Base-by-base conservation (phyloP, 805 yeast species). In the Zygosaccharomyces pseudorouxii region DNA sequence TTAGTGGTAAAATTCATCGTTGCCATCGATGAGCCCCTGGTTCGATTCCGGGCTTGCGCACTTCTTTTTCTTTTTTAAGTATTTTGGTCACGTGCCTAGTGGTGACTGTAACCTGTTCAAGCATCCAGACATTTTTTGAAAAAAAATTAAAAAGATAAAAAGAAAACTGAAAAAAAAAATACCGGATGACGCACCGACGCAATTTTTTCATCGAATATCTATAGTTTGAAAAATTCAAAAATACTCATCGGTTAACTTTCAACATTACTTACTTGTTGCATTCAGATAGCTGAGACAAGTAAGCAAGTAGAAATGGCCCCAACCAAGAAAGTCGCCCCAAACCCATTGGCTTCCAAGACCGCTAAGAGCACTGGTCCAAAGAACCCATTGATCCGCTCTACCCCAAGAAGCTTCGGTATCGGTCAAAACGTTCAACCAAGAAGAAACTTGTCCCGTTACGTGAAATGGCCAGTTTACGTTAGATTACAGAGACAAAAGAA, bases 401-500 rank as follows among this genome's bases (percentile, higher is more conserved):
- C 89, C 61, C 95, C 97, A 74, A 85, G 84, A 79, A 84, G 82
- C 79, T 92, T 84, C 70, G 98, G 98, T 77, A 85, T 93, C 68
- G 99, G 99, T 69, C 98, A 93, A 80, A 78, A 84, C 60, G 68
- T 92, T 66, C 98, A 92, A 78, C 96, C 89, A 74, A 89, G 85
- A 81, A 84, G 92, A 78, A 88, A 93, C 84, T 82, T 93, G 71
- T 79, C 95, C 55, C 89, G 98, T 77, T 90, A 87, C 74, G 98
- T 92, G 71, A 93, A 86, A 78, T 93, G 99, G 99, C 99, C 99
- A 72, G 93, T 86, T 77, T 89, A 92, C 74, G 95, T 92, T 64
- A 88, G 96, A 79, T 80, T 93, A 65, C 99, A 92, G 81, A 90
- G 99, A 83, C 98, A 93, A 79, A 93, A 85, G 86, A 92, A 92